Percentiles rank a stretch among this genome's conserved stretches.
phyloP scores from a whole-genome alignment of 129 eudicot genomes.

The Ambrosia trifida region DNA sequence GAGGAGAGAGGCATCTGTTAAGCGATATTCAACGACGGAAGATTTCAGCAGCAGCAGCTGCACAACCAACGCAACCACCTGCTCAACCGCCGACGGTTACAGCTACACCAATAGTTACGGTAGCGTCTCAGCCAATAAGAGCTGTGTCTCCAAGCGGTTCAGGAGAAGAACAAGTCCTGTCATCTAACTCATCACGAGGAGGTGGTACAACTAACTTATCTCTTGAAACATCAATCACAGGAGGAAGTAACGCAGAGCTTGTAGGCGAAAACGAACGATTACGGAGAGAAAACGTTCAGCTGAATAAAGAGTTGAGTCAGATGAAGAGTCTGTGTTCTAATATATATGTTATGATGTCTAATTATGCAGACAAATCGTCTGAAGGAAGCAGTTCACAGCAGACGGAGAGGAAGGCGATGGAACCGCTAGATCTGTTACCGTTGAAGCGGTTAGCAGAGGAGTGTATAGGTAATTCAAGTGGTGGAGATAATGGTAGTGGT shows the following conservation, averaged over 20 bases:
- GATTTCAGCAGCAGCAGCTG: constrained; percentile 15
- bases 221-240: constrained; percentile 34
- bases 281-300: constrained; percentile 63
- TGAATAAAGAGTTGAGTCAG: constrained; percentile 63
- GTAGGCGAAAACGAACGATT: constrained; percentile 76
- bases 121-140: constrained; percentile 30
- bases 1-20: constrained; percentile 70
- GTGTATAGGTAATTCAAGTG: constrained; percentile 5
- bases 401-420: background rate
- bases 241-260: constrained; percentile 50
- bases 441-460: constrained; percentile 46
- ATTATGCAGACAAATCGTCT: constrained; percentile 42
- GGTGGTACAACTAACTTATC: constrained; percentile 26
- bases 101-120: constrained; percentile 19
- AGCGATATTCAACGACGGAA: constrained; percentile 94
- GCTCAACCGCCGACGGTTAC: constrained; percentile 28
- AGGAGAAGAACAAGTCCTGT: constrained; percentile 84
- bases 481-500: background rate
- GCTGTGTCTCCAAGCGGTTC: constrained; percentile 66
- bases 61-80: constrained; percentile 22
- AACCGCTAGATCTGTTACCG: constrained; percentile 67
- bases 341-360: constrained; percentile 67
- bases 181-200: constrained; percentile 72
- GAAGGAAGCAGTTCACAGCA: constrained; percentile 36
- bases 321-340: constrained; percentile 76